Evolutionary conservation across 768 basidiomycete species (phyloP).

Genomic region (Amanita molliuscula): DNA sequence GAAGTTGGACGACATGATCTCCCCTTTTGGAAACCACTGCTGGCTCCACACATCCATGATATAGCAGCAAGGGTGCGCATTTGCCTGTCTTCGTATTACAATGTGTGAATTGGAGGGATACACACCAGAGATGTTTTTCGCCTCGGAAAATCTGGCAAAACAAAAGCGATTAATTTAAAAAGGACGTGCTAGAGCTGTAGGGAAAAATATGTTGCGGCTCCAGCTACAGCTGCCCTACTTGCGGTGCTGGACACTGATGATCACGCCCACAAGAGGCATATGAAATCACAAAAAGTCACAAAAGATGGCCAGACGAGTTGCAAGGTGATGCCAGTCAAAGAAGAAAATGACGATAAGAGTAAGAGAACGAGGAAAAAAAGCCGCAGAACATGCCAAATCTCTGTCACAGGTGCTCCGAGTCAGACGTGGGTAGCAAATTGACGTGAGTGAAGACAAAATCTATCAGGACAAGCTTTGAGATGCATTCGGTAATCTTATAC

Average conservation of each 20-base stretch:
- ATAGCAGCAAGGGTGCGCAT: not conserved
- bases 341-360: no score
- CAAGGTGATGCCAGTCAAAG: no score
- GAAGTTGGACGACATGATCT: not conserved
- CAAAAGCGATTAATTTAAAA: not conserved
- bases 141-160: not conserved
- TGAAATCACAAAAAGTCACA: no score
- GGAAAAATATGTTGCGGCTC: not conserved
- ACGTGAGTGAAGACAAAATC: not conserved
- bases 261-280: no score
- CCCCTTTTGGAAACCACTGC: not conserved
- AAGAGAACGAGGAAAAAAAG: slow-evolving; percentile 30
- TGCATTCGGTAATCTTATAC: no score
- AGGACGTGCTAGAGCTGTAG: not conserved
- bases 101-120: not conserved
- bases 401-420: no score
- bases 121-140: not conserved
- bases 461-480: slow-evolving; percentile 3
- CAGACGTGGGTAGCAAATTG: not conserved
- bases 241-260: no score
- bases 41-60: not conserved
- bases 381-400: slow-evolving; percentile 17
- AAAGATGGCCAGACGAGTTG: no score
- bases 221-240: no score
- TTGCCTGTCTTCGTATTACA: not conserved